Evolutionary conservation across 1,284 basidiomycete genomes (phyloP).

Genomic region (Lentinula novae-zelandiae): DNA sequence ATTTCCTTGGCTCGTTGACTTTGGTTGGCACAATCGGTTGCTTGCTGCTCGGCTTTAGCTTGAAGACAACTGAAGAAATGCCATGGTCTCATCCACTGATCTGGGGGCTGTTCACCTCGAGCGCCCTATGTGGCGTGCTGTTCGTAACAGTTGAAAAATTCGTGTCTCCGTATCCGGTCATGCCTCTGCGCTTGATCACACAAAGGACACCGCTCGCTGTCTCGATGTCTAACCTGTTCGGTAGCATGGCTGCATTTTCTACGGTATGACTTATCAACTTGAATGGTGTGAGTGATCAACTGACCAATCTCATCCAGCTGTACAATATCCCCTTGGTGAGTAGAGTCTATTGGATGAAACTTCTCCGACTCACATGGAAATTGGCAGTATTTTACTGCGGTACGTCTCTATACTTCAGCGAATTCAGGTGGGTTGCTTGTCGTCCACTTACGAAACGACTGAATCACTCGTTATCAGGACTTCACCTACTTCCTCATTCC

Average conservation of each 20-base stretch:
- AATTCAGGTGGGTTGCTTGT: conserved; percentile 53
- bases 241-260: conserved; percentile 74
- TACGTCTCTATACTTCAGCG: conserved; percentile 68
- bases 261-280: conserved; percentile 51
- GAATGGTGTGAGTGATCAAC: conserved; percentile 7
- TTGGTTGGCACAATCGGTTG: conserved; percentile 74
- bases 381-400: conserved; percentile 78
- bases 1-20: conserved; percentile 78
- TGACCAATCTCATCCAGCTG: conserved; percentile 43
- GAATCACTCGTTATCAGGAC: conserved; percentile 38
- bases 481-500: conserved; percentile 87
- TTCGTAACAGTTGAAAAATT: conserved; percentile 76
- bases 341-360: conserved; percentile 16
- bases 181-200: conserved; percentile 77
- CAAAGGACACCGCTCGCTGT: conserved; percentile 78
- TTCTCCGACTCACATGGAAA: conserved; percentile 13
- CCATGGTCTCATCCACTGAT: conserved; percentile 74
- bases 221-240: conserved; percentile 76
- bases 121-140: conserved; percentile 46
- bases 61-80: conserved; percentile 80
- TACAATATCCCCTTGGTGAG: conserved; percentile 81
- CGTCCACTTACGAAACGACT: conserved; percentile 16
- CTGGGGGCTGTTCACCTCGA: conserved; percentile 57
- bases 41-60: conserved; percentile 71
- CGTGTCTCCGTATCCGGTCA: conserved; percentile 76